Percentiles rank a stretch among this genome's conserved stretches.
These are phyloP conservation scores for Digitaria exilis DNA, from an alignment of 202 grass and related monocot species.

Conservation along the genomic window DNA sequence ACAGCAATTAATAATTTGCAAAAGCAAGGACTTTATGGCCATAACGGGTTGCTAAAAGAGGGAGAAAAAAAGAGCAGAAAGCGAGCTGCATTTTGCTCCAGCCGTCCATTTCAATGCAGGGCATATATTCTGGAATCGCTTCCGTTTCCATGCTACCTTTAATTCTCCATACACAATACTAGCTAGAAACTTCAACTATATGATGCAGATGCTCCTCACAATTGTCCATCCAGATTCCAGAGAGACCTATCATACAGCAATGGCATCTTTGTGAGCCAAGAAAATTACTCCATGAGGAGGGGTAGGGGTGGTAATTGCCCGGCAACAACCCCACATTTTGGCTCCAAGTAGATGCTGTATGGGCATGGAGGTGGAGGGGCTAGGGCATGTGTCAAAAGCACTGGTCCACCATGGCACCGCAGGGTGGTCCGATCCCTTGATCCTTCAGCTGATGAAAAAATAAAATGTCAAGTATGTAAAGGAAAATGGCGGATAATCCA, in stretches of 20 bases:
- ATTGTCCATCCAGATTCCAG: neutral
- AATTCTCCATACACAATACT: neutral
- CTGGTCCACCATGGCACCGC: constrained; percentile 10
- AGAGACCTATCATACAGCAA: neutral
- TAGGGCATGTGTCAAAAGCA: neutral
- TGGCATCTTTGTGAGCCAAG: neutral
- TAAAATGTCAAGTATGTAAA: neutral
- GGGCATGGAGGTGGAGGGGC: neutral
- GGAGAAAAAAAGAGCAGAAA: neutral
- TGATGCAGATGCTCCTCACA: constrained; percentile 17
- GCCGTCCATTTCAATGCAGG: neutral
- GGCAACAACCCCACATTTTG: neutral
- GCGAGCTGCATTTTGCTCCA: constrained; percentile 11
- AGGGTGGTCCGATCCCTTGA: constrained; percentile 9
- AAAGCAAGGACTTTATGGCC: neutral
- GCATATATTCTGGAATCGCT: constrained; percentile 31
- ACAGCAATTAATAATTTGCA: neutral
- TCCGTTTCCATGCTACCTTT: constrained; percentile 22
- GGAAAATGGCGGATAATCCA: neutral
- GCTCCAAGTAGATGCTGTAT: constrained; percentile 14
- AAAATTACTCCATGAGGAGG: neutral
- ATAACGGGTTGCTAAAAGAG: neutral
- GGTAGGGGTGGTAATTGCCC: neutral
- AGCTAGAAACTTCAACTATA: neutral
- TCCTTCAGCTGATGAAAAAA: neutral